Evolutionary conservation across 2,329 filamentous ascomycete species (phyloP).

Genomic region (Penicillium crustosum): DNA sequence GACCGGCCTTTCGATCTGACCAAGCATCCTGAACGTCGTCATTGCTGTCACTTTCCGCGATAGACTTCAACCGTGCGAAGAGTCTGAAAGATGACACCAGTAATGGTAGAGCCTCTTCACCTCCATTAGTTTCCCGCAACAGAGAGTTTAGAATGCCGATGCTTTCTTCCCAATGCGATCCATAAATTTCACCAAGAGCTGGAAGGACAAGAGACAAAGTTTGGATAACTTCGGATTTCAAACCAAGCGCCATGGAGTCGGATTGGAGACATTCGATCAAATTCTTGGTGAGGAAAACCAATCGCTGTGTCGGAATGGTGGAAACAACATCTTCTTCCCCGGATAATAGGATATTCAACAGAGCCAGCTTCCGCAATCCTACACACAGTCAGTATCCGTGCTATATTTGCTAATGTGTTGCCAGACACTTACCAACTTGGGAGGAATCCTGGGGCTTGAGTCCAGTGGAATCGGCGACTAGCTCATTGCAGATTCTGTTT

Average conservation of each 20-base stretch:
- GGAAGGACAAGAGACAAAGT: constrained; percentile 62
- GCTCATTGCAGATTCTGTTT: constrained; percentile 58
- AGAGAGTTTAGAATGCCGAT: constrained; percentile 59
- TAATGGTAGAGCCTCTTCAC: constrained; percentile 58
- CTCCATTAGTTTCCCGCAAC: constrained; percentile 54
- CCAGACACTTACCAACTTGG: constrained; percentile 40
- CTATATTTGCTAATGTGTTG: not conserved
- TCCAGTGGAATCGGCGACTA: constrained; percentile 60
- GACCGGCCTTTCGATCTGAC: constrained; percentile 56
- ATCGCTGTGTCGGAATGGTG: constrained; percentile 58
- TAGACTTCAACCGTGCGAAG: constrained; percentile 59
- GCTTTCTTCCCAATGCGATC: constrained; percentile 75
- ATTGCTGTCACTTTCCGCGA: constrained; percentile 67
- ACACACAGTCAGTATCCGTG: constrained; percentile 14
- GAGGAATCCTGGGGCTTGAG: constrained; percentile 47
- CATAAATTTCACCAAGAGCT: constrained; percentile 77
- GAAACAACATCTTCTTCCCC: constrained; percentile 50
- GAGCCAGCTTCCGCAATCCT: constrained; percentile 52
- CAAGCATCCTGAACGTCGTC: constrained; percentile 81
- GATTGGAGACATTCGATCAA: constrained; percentile 70
- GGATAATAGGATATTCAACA: constrained; percentile 56
- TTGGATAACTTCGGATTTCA: constrained; percentile 43
- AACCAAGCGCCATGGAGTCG: constrained; percentile 48
- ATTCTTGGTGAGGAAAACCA: constrained; percentile 81
- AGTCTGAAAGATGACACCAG: constrained; percentile 73